A percentile compares a stretch with the other conserved stretches of the same genome.
Evolutionary conservation across 352 stramenopile genomes (phyloP).

Genomic region (Peronospora belbahrii): DNA sequence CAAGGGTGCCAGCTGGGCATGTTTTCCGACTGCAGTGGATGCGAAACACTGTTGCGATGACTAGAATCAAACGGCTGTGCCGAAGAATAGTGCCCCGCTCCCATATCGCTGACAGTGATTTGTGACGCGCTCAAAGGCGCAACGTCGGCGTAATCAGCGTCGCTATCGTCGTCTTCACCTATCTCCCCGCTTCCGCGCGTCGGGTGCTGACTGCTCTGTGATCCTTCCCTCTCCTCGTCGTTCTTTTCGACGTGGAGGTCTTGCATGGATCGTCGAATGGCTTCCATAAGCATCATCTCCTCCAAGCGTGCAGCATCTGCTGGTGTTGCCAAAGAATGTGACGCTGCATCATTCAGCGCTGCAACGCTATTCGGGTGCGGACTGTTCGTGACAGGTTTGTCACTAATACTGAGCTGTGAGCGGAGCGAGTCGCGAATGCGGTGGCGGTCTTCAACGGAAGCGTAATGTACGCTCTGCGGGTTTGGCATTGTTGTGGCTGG

Average conservation of each 20-base stretch:
- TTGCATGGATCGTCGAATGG: conserved; percentile 74
- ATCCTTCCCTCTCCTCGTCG: conserved; percentile 15
- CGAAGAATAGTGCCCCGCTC: conserved; percentile 19
- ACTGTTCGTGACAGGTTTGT: conserved; percentile 42
- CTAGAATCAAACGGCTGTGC: conserved; percentile 5
- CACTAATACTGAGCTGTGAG: conserved; percentile 56
- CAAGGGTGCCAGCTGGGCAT: conserved; percentile 24
- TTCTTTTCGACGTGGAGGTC: conserved; percentile 43
- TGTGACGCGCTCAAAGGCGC: conserved; percentile 25
- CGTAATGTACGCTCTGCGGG: conserved; percentile 32
- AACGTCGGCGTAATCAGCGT: conserved; percentile 27
- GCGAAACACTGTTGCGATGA: conserved; percentile 9
- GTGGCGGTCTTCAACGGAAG: conserved; percentile 68
- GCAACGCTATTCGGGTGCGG: conserved; percentile 38
- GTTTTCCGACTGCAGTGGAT: conserved; percentile 9
- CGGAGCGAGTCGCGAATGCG: conserved; percentile 64
- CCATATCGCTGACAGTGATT: conserved; percentile 21
- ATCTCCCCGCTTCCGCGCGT: conserved; percentile 14
- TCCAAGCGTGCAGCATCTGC: conserved; percentile 55
- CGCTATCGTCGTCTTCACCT: conserved; percentile 19
- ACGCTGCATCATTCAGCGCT: conserved; percentile 32
- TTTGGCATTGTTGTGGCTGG: conserved; percentile 7
- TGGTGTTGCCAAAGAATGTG: conserved; percentile 31
- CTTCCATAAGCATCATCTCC: conserved; percentile 78
- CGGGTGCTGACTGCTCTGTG: conserved; percentile 15